Evolutionary conservation across 768 basidiomycete genomes (phyloP), one percentile per base, ranked within the genome.

Genomic region (Termitomyces sp.): DNA sequence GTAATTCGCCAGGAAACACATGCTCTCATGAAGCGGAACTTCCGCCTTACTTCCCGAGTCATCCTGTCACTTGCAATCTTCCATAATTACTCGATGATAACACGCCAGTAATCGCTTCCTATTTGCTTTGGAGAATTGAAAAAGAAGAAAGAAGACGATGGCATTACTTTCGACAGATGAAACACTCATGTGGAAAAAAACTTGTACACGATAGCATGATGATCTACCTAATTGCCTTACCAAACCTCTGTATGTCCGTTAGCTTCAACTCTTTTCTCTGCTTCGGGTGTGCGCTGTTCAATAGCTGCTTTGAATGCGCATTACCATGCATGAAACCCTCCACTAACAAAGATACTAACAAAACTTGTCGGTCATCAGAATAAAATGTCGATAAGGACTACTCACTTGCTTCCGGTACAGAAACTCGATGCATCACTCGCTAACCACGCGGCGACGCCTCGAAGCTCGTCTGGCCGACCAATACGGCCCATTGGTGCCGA

Each of bases 391-490:
- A 24, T 22, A 16, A 46, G 5, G 3, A 2, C 12, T 20, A 50
- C 87, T 59, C 63, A 90, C 88, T 90, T 87, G 85, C 87, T 88
- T 2, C 88, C 87, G 0, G 89, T 90, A 66, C 87, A 88, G 67
- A 85, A 91, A 39, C 81, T 87, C 7, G 85, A 87, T 47, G 88
- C 88, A 58, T 89, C 87, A 61, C 82, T 83, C 24, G 87, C 84
- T 9, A 91, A 71, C 88, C 88, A 91, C 0, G 79, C 70, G 42
- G 80, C 75, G 0, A 87, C 86, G 1, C 90, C 89, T 3, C 89
- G 76, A 63, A 90, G 65, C 67, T 91, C 88, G 63, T 90, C 87
- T 0, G 84, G 78, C 14, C 85, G 73, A 4, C 89, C 89, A n/a
- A 91, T 76, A 7, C 90, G 78, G 1, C 84, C 84, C 58, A 90